phyloP scores from a whole-genome alignment of 352 stramenopile genomes.

The Phytophthora ramorum region DNA sequence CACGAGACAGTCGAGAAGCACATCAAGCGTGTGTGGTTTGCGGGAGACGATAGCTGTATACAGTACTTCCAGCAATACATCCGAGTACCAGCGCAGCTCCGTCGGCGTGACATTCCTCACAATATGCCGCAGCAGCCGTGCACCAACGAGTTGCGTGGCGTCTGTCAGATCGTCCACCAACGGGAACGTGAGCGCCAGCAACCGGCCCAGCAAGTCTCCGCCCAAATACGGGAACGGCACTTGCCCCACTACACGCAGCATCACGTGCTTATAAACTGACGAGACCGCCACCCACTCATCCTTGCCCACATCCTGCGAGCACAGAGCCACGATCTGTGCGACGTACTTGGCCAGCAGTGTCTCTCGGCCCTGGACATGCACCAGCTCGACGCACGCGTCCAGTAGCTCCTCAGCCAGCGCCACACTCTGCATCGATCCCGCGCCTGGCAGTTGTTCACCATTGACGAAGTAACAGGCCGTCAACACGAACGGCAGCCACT shows the following conservation, averaged over 20 bases:
- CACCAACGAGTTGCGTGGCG: conserved; percentile 66
- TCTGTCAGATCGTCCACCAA: conserved; percentile 79
- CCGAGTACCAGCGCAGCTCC: conserved; percentile 83
- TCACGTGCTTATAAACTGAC: conserved; percentile 61
- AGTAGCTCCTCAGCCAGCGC: conserved; percentile 32
- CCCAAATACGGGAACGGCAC: conserved; percentile 67
- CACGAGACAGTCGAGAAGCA: conserved; percentile 63
- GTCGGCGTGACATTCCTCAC: conserved; percentile 67
- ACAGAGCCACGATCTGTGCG: conserved; percentile 49
- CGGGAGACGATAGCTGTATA: conserved; percentile 66
- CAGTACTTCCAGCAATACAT: conserved; percentile 82
- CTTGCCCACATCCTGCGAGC: conserved; percentile 63
- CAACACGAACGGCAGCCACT: conserved; percentile 52
- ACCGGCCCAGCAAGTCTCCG: conserved; percentile 71
- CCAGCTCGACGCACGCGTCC: conserved; percentile 25
- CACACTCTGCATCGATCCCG: conserved; percentile 34
- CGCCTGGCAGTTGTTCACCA: conserved; percentile 31
- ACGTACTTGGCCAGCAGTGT: conserved; percentile 43
- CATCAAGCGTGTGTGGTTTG: conserved; percentile 60
- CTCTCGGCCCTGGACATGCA: conserved; percentile 5
- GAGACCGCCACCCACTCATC: conserved; percentile 63
- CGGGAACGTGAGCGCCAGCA: conserved; percentile 81
- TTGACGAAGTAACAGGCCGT: conserved; percentile 44
- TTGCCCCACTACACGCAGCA: conserved; percentile 62
- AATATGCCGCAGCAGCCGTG: conserved; percentile 67